phyloP scores from a whole-genome alignment of 1,139 yeast species.

The Lodderomyces metapsilosis region DNA sequence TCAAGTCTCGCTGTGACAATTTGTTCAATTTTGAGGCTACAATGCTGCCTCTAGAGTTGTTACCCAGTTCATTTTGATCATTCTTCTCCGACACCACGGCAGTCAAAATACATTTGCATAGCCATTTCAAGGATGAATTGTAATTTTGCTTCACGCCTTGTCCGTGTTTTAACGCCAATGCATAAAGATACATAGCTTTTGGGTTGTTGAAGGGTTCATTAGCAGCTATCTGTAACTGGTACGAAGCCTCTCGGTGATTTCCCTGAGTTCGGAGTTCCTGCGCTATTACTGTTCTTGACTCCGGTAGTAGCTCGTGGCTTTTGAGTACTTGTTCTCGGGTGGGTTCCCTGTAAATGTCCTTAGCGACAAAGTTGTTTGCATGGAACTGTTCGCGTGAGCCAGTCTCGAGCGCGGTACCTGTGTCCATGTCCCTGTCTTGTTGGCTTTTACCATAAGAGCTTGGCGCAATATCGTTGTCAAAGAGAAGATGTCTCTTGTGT shows the following conservation, averaged over 20 bases:
- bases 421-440: background rate
- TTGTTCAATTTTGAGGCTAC: conserved; percentile 26
- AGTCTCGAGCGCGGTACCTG: background rate
- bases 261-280: conserved; percentile 56
- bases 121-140: conserved; percentile 58
- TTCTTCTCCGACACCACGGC: conserved; percentile 5
- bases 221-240: conserved; percentile 65
- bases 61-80: no score
- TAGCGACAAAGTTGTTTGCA: background rate
- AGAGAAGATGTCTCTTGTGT: background rate
- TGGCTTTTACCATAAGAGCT: background rate
- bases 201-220: conserved; percentile 55
- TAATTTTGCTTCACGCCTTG: conserved; percentile 68
- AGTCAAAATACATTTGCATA: conserved; percentile 41
- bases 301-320: conserved; percentile 20
- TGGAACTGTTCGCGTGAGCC: background rate
- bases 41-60: no score
- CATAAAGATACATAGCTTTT: conserved; percentile 68
- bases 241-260: conserved; percentile 65
- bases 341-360: background rate
- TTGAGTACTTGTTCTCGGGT: conserved; percentile 6
- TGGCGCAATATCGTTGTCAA: background rate
- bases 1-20: conserved; percentile 31
- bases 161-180: conserved; percentile 67
- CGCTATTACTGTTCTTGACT: conserved; percentile 52